Percentiles rank a stretch among this genome's conserved stretches.
These are phyloP conservation scores for Phytophthora sansomeana DNA, from an alignment of 352 stramenopile species.

Conservation along the genomic window DNA sequence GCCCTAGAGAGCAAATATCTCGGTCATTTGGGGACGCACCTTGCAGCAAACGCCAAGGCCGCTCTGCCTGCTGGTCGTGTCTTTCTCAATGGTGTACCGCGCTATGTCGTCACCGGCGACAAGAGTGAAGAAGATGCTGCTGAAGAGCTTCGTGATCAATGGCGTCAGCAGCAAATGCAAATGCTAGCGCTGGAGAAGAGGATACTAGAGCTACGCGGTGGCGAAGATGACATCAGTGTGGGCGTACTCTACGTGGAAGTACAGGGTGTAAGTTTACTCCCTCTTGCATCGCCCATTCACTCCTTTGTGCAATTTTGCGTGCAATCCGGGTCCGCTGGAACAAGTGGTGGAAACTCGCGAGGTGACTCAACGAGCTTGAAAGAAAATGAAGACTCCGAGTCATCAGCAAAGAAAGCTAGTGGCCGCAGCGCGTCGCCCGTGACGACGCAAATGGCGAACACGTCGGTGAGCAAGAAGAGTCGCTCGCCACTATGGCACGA, in stretches of 20 bases:
- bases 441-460: conserved; percentile 45
- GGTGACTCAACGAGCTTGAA: conserved; percentile 19
- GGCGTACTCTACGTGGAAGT: conserved; percentile 64
- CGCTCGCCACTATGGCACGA: conserved; percentile 70
- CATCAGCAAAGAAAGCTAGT: conserved; percentile 8
- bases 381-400: conserved; percentile 6
- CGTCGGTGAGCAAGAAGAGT: conserved; percentile 68
- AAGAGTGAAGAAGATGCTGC: conserved; percentile 72
- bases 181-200: conserved; percentile 50
- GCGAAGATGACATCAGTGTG: conserved; percentile 30
- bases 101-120: conserved; percentile 76
- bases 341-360: conserved; percentile 3
- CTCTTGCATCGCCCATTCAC: conserved; percentile 62
- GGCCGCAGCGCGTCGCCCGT: conserved; percentile 1
- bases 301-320: conserved; percentile 65
- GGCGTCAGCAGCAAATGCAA: conserved; percentile 46
- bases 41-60: conserved; percentile 34
- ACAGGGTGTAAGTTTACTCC: conserved; percentile 71
- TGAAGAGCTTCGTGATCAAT: conserved; percentile 76
- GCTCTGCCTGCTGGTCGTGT: conserved; percentile 54
- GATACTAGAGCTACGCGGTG: conserved; percentile 42
- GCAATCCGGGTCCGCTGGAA: conserved; percentile 22
- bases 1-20: conserved; percentile 76
- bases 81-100: conserved; percentile 77
- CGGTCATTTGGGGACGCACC: conserved; percentile 43